A percentile compares a stretch with the other conserved stretches of the same genome.
phyloP scores from a whole-genome alignment of 805 yeast species.

The Yarrowia osloensis region DNA sequence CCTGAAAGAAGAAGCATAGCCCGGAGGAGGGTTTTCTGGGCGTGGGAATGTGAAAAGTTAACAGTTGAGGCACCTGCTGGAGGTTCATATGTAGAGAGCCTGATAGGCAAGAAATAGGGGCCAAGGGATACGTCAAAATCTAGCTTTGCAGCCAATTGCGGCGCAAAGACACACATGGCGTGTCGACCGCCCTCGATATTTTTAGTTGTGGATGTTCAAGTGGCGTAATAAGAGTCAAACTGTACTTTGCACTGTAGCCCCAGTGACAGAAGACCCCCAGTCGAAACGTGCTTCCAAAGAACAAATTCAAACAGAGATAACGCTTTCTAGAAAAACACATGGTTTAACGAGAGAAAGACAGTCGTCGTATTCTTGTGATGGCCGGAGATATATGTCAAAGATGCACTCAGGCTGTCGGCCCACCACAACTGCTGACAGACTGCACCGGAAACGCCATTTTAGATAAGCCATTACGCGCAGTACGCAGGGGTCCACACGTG shows the following conservation, averaged over 20 bases:
- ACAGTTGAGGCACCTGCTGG: not conserved
- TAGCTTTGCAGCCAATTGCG: not conserved
- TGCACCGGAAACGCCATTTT: not conserved
- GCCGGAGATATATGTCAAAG: not conserved
- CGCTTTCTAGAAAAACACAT: not conserved
- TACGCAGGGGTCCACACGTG: not conserved
- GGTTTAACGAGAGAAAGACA: not conserved
- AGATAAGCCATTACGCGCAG: not conserved
- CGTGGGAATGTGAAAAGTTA: not conserved
- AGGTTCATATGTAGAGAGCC: not conserved
- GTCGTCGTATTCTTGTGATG: not conserved
- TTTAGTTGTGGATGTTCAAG: not conserved
- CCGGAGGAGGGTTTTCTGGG: not conserved
- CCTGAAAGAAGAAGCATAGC: not conserved
- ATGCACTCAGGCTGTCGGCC: not conserved
- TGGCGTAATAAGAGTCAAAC: not conserved
- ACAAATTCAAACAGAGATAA: not conserved
- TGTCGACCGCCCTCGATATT: not conserved
- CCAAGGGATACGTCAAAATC: conserved; percentile 5
- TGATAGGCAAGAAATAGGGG: not conserved
- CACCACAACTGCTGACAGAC: not conserved
- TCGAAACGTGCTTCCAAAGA: not conserved
- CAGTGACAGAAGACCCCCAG: not conserved
- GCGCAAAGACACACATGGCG: not conserved
- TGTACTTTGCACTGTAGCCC: not conserved